Base-by-base conservation (phyloP, 129 eudicot genomes). In the Flaveria ramosissima region DNA sequence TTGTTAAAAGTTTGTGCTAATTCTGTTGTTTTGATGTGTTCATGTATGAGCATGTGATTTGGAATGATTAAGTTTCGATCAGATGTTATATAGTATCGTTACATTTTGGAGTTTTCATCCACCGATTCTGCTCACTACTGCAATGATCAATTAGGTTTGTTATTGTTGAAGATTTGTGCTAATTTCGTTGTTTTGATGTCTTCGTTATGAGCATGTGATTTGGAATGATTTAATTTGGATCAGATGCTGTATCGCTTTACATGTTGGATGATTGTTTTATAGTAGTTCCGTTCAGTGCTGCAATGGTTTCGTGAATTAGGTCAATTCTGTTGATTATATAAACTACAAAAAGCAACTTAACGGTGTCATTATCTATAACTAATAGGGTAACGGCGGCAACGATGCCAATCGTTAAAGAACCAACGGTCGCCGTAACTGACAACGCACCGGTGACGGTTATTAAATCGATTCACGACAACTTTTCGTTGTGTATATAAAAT, bases 131-230 rank as follows among this genome's bases (percentile, higher is more conserved):
- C 62, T 61, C 39, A 47, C 46, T 16, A 32, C 68, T 75, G 30
- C 76, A 52, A n/a, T 71, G 0, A 27, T 36, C 24, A 72, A 72
- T 63, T 65, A 72, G 83, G 83, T 79, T 39, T 72, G 41, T 20
- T 71, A 62, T 20, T 39, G 19, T n/a, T 20, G 23, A 47, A 46
- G 43, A 27, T 19, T 17, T 48, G 39, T 72, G 23, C 20, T 32
- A 9, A 66, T 32, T 14, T 27, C 16, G 43, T 48, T 50, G 78
- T 36, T 67, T 77, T n/a, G 50, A 50, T 26, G 16, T 36, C 3
- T 30, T 30, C 36, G 5, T 30, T 30, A 30, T 20, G 15, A 20
- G 63, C 14, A 56, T 56, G 30, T 56, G 63, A 8, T 56, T 56
- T 56, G 16, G 65, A 19, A 7, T 55, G 9, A 2, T 21, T 46